phyloP scores from a whole-genome alignment of 2,329 filamentous ascomycete species.

The Cladobotryum protrusum region DNA sequence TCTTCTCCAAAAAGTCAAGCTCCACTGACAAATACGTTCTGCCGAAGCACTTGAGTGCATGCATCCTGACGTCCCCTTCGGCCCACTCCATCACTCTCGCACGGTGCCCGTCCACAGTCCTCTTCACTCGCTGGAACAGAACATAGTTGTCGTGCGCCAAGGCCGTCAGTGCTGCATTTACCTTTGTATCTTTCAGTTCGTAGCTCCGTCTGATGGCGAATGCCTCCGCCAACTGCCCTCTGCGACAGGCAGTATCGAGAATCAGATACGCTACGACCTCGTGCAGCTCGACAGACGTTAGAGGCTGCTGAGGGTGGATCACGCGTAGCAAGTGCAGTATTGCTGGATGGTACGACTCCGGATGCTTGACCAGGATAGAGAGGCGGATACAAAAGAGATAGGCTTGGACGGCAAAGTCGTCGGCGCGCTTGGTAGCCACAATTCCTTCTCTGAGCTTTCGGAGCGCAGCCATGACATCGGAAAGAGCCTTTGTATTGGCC shows the following conservation, averaged over 20 bases:
- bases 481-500: conserved; percentile 55
- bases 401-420: conserved; percentile 78
- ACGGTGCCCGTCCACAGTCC: conserved; percentile 72
- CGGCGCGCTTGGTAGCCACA: conserved; percentile 66
- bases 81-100: conserved; percentile 76
- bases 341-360: conserved; percentile 85
- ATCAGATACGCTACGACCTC: conserved; percentile 79
- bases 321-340: conserved; percentile 69
- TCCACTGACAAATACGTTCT: conserved; percentile 73
- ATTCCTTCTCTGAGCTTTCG: conserved; percentile 90
- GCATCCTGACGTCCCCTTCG: conserved; percentile 64
- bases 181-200: conserved; percentile 56
- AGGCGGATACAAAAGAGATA: conserved; percentile 90
- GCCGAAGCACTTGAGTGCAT: conserved; percentile 82
- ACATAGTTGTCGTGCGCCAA: conserved; percentile 80
- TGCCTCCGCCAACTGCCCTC: conserved; percentile 67
- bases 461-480: conserved; percentile 72
- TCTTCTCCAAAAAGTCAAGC: conserved; percentile 59
- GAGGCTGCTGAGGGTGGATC: conserved; percentile 62
- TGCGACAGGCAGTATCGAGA: conserved; percentile 82
- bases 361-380: conserved; percentile 72
- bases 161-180: conserved; percentile 63
- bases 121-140: conserved; percentile 64
- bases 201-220: conserved; percentile 59
- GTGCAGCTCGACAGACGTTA: conserved; percentile 65